These are phyloP conservation scores for Dictyostelium intermedium DNA, from an alignment of 78 protist genomes.

Conservation along the genomic window DNA sequence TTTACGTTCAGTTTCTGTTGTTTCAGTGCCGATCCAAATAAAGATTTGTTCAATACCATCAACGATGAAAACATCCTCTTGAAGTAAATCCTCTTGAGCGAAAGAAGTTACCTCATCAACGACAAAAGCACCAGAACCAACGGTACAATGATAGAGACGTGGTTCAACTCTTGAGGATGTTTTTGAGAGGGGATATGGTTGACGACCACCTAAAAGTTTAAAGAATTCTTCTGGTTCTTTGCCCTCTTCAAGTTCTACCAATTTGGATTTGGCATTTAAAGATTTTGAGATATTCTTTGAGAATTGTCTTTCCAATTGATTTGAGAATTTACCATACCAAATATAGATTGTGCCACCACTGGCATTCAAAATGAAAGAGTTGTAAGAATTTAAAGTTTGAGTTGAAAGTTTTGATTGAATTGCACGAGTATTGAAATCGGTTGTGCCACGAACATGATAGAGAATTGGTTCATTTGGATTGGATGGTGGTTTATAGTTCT, in stretches of 20 bases:
- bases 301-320: slow-evolving; percentile 20
- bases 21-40: slow-evolving; percentile 81
- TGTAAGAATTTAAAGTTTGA: slow-evolving; percentile 28
- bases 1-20: slow-evolving; percentile 64
- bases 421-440: slow-evolving; percentile 44
- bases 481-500: slow-evolving; percentile 51
- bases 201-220: slow-evolving; percentile 25
- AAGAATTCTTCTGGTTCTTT: slow-evolving; percentile 67
- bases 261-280: neutral
- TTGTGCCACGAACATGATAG: slow-evolving; percentile 77
- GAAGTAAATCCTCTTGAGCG: slow-evolving; percentile 80
- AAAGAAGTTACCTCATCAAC: slow-evolving; percentile 72
- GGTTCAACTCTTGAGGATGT: slow-evolving; percentile 23
- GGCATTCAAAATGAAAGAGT: slow-evolving; percentile 6
- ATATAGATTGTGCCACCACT: neutral
- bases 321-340: slow-evolving; percentile 73
- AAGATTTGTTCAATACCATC: slow-evolving; percentile 74
- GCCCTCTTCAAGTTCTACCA: slow-evolving; percentile 51
- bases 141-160: slow-evolving; percentile 68
- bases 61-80: slow-evolving; percentile 81
- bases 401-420: slow-evolving; percentile 47
- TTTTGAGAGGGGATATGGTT: slow-evolving; percentile 15
- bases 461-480: slow-evolving; percentile 11
- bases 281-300: slow-evolving; percentile 25
- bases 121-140: slow-evolving; percentile 75